Percentiles rank a stretch among this genome's conserved stretches.
Conservation (phyloP, 31 red algal species). For the Porphyra umbilicalis region DNA sequence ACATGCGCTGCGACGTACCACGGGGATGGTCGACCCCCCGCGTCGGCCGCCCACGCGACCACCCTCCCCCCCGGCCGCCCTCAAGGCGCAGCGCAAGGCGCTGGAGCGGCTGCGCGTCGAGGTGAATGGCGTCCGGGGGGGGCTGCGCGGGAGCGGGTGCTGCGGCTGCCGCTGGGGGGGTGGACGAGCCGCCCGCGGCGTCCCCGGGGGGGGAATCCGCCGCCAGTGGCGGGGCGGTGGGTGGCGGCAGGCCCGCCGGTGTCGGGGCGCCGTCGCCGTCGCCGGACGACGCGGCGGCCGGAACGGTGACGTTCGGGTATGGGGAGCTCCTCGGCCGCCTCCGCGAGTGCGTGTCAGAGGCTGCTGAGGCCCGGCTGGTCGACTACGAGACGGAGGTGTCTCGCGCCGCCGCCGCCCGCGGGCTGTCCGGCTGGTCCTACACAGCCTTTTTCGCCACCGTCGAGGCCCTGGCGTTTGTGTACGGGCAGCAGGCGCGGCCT, state of each 20-base stretch:
- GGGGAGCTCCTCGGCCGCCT: constrained; percentile 42
- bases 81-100: neutral
- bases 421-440: constrained; percentile 31
- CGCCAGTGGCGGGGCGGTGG: constrained; percentile 17
- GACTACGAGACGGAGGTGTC: constrained; percentile 30
- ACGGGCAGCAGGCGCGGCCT: constrained; percentile 42
- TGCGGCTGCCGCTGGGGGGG: neutral
- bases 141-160: neutral
- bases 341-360: constrained; percentile 28
- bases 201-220: constrained; percentile 12
- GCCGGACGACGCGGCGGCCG: constrained; percentile 1
- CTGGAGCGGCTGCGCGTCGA: neutral
- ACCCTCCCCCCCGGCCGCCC: too few species aligned
- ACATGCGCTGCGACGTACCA: too few species aligned
- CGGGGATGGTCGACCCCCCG: too few species aligned
- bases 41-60: too few species aligned
- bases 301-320: constrained; percentile 17
- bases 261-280: constrained; percentile 1
- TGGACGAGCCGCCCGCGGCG: constrained; percentile 10
- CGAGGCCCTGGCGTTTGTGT: constrained; percentile 53
- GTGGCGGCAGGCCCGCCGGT: constrained; percentile 18
- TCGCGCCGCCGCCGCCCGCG: constrained; percentile 15
- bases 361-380: constrained; percentile 28
- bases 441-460: constrained; percentile 29
- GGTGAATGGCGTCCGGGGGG: neutral